Base-by-base conservation (phyloP, 2,329 filamentous ascomycete genomes). In the Paecilomyces formosus region DNA sequence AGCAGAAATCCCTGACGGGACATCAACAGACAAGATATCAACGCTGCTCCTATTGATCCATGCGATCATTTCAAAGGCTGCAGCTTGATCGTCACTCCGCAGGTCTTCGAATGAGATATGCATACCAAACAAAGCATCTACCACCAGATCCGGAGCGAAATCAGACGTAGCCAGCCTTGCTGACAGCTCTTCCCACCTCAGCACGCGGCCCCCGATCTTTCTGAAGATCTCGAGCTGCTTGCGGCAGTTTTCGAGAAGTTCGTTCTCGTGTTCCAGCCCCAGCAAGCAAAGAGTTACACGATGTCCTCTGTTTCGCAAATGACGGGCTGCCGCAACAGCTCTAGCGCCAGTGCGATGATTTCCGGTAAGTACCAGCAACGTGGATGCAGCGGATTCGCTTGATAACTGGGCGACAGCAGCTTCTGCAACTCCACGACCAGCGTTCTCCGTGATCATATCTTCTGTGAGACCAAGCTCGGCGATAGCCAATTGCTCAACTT, bases 41-140 rank as follows among this genome's bases (percentile, higher is more conserved):
- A 91, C 87, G 63, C 92, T 89, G 70, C 88, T 90, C 63, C 92
- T 88, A 70, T 97, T 97, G 2, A 91, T 88, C 92, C 92, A 97
- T 62, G 92, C 88, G 68, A 97, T 94, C 68, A 97, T 84, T 69
- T 95, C 89, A 68, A 95, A 92, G 0, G 91, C 90, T 0, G 88
- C 88, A 3, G 88, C 86, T 70, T 95, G 90, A 64, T 96, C 89
- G 15, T 88, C 88, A 1, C 87, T 88, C 35, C 90, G 85, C 28
- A 97, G 80, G 65, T 95, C 91, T 64, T 97, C 92, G 68, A 97
- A 97, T 2, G 90, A 88, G 58, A 92, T 85, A 52, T 94, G 91
- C 62, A 94, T 84, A 3, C 92, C 92, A 3, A 99, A 84, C 12
- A 97, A 79, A 1, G 92, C 92, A 71, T 99, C 94, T 57, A 97